These are phyloP conservation scores for Starmera dryadoides DNA, from an alignment of 805 yeast genomes.

Conservation along the genomic window DNA sequence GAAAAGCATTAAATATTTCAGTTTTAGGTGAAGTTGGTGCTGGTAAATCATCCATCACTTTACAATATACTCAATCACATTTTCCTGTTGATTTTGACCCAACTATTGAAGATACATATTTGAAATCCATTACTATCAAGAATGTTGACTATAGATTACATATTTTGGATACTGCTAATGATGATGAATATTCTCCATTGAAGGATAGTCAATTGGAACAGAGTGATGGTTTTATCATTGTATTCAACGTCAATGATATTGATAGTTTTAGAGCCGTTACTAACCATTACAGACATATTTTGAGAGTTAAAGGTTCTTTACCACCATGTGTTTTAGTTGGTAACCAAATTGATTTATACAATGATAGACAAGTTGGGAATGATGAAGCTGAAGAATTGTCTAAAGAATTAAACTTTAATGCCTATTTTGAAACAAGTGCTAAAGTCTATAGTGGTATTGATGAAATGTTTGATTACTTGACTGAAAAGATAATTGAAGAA, in stretches of 20 bases:
- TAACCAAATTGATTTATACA: constrained; percentile 7
- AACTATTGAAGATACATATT: constrained; percentile 58
- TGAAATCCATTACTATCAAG: constrained; percentile 47
- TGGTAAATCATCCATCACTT: constrained; percentile 61
- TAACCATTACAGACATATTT: constrained; percentile 11
- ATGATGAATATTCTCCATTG: constrained; percentile 71
- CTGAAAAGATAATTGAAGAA: constrained; percentile 1
- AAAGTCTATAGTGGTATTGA: constrained; percentile 9
- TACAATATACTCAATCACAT: constrained; percentile 53
- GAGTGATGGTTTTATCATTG: constrained; percentile 16
- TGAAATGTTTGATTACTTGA: constrained; percentile 9
- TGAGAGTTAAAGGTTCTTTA: constrained; percentile 8
- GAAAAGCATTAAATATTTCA: constrained; percentile 8
- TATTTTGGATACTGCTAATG: constrained; percentile 73
- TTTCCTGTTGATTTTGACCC: constrained; percentile 65
- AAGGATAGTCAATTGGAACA: constrained; percentile 34
- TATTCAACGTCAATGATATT: constrained; percentile 8
- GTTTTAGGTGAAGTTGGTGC: constrained; percentile 68
- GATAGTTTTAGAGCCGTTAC: constrained; percentile 9
- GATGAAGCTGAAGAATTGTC: constrained; percentile 11
- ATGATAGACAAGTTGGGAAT: constrained; percentile 7
- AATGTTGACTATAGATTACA: constrained; percentile 46
- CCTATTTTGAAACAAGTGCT: constrained; percentile 14
- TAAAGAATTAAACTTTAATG: constrained; percentile 6
- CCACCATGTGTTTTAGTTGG: constrained; percentile 17